Percentiles rank a stretch among this genome's conserved stretches.
These are phyloP conservation scores for Psidium friedrichsthalianum DNA, from an alignment of 345 rosid species.

Conservation along the genomic window DNA sequence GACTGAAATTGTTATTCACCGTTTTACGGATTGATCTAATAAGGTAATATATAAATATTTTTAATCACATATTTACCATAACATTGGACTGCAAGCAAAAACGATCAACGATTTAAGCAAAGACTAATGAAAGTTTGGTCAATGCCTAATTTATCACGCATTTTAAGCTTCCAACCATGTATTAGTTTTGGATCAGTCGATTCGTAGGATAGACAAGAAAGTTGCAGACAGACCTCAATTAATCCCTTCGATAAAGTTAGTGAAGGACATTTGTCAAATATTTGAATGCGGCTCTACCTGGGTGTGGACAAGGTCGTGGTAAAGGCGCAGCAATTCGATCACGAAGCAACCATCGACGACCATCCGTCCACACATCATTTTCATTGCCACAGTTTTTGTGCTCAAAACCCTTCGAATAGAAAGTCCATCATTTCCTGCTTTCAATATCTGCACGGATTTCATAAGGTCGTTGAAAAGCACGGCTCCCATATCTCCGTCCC, in stretches of 20 bases:
- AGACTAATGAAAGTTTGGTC: too few species aligned
- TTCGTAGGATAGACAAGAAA: background rate
- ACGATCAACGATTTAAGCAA: too few species aligned
- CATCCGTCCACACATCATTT: background rate
- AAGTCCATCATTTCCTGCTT: background rate
- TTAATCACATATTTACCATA: too few species aligned
- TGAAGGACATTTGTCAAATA: background rate
- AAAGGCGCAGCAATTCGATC: background rate
- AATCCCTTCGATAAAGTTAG: background rate
- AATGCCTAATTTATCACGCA: too few species aligned
- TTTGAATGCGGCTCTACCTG: background rate
- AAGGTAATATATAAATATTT: too few species aligned
- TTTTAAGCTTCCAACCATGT: background rate
- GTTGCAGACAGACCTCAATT: background rate
- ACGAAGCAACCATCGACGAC: conserved; percentile 4
- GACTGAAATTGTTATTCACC: too few species aligned
- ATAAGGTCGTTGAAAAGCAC: background rate
- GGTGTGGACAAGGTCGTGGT: background rate
- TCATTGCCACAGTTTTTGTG: background rate
- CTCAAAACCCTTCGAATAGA: background rate
- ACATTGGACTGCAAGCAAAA: too few species aligned
- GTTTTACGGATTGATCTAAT: too few species aligned
- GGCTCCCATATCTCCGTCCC: background rate
- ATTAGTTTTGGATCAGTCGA: background rate
- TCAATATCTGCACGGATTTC: background rate